Evolutionary conservation across 495 filamentous ascomycete species (phyloP).

Genomic region (Aspergillus ostianus): DNA sequence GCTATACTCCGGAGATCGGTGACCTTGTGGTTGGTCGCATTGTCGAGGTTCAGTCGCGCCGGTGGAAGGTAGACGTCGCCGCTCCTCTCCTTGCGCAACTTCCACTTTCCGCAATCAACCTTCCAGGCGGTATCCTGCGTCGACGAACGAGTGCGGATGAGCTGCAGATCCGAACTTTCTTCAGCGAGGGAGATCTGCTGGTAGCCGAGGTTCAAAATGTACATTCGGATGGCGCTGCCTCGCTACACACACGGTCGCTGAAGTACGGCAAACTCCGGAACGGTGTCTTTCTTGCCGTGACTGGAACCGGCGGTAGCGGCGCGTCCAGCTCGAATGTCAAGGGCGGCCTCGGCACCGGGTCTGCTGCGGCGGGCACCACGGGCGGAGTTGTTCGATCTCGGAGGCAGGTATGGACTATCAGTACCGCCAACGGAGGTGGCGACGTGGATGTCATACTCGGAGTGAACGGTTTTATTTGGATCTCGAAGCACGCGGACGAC

Average conservation of each 20-base stretch:
- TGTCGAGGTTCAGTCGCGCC: conserved; percentile 80
- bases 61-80: conserved; percentile 93
- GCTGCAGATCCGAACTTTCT: conserved; percentile 90
- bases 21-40: conserved; percentile 94
- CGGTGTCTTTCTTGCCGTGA: conserved; percentile 79
- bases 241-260: conserved; percentile 82
- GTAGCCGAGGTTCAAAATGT: conserved; percentile 90
- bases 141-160: conserved; percentile 92
- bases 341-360: conserved; percentile 27
- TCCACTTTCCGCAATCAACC: conserved; percentile 84
- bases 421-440: conserved; percentile 64
- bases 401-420: conserved; percentile 82
- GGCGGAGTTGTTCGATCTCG: conserved; percentile 76
- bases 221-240: conserved; percentile 74
- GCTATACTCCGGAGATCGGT: conserved; percentile 93
- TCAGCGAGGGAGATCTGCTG: conserved; percentile 84
- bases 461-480: conserved; percentile 96
- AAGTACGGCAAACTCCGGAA: conserved; percentile 96
- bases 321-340: conserved; percentile 33
- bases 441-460: conserved; percentile 85
- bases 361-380: conserved; percentile 23
- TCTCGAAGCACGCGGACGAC: conserved; percentile 69
- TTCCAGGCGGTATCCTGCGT: conserved; percentile 89
- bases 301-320: conserved; percentile 74
- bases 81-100: conserved; percentile 78